Evolutionary conservation across 805 yeast genomes (phyloP).

Genomic region (Spathaspora sp.): DNA sequence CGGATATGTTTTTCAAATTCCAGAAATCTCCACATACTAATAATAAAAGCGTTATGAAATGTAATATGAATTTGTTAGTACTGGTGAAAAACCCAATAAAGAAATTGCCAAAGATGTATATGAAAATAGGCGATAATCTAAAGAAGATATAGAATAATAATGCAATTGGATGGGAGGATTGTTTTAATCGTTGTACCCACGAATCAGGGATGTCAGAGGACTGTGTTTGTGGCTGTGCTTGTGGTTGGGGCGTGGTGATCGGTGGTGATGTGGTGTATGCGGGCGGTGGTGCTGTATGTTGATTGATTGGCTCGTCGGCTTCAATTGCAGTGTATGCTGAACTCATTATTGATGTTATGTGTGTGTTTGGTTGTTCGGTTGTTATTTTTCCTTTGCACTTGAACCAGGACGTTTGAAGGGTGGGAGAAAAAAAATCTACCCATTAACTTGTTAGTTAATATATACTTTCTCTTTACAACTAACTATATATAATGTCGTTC

Average conservation of each 20-base stretch:
- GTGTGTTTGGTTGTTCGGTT: not conserved
- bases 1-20: conserved; percentile 88
- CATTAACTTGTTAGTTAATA: not conserved
- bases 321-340: conserved; percentile 28
- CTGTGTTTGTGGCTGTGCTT: not conserved
- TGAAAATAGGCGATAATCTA: conserved; percentile 58
- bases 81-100: conserved; percentile 45
- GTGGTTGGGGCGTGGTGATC: not conserved
- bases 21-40: conserved; percentile 88
- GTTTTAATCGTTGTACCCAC: conserved; percentile 37
- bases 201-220: conserved; percentile 4
- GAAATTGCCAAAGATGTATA: conserved; percentile 68
- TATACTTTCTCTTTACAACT: not conserved
- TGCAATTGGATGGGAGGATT: conserved; percentile 85
- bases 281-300: not conserved
- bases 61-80: conserved; percentile 56
- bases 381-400: not conserved
- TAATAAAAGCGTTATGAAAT: conserved; percentile 75
- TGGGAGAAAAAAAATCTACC: not conserved
- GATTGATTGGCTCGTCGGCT: conserved; percentile 7
- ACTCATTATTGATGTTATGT: not conserved
- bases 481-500: not conserved
- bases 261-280: conserved; percentile 1
- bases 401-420: not conserved
- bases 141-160: conserved; percentile 59